phyloP scores from a whole-genome alignment of 495 filamentous ascomycete species.

The Beverwykella pulmonaria region DNA sequence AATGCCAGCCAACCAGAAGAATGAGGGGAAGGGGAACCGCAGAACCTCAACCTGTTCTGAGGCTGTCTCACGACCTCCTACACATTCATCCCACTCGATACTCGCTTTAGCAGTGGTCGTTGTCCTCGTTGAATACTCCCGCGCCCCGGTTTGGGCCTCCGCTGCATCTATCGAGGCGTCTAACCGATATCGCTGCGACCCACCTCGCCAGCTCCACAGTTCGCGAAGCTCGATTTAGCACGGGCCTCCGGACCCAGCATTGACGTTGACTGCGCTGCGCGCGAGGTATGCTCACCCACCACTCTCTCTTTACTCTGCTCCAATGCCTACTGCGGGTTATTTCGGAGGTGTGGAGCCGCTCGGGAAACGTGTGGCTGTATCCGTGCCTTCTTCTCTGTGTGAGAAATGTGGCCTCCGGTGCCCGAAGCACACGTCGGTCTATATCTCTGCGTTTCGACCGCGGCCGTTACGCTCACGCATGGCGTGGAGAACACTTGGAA shows the following conservation, averaged over 20 bases:
- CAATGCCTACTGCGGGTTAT: conserved; percentile 14
- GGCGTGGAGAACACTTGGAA: not conserved
- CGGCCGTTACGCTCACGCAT: conserved; percentile 18
- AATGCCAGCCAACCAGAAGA: not conserved
- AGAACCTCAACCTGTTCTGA: not conserved
- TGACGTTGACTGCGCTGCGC: not conserved
- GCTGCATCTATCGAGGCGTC: not conserved
- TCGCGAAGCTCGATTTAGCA: not conserved
- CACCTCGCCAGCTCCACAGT: not conserved
- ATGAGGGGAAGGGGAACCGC: conserved; percentile 1
- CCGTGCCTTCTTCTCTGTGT: not conserved
- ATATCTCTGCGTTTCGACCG: conserved; percentile 19
- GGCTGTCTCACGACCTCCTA: not conserved
- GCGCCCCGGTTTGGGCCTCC: not conserved
- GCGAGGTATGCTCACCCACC: conserved; percentile 3
- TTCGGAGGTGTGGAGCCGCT: conserved; percentile 1
- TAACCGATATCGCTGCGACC: not conserved
- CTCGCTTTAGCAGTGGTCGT: not conserved
- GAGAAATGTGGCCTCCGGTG: conserved; percentile 14
- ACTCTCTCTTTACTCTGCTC: not conserved
- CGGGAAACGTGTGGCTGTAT: conserved; percentile 11
- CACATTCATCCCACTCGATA: too few relatives aligned
- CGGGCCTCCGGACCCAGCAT: not conserved
- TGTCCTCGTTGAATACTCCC: not conserved
- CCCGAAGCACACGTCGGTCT: conserved; percentile 6